Percentiles rank a stretch among this genome's conserved stretches.
These are phyloP conservation scores for Limonium bicolor DNA, from an alignment of 148 eudicot species.

Conservation along the genomic window DNA sequence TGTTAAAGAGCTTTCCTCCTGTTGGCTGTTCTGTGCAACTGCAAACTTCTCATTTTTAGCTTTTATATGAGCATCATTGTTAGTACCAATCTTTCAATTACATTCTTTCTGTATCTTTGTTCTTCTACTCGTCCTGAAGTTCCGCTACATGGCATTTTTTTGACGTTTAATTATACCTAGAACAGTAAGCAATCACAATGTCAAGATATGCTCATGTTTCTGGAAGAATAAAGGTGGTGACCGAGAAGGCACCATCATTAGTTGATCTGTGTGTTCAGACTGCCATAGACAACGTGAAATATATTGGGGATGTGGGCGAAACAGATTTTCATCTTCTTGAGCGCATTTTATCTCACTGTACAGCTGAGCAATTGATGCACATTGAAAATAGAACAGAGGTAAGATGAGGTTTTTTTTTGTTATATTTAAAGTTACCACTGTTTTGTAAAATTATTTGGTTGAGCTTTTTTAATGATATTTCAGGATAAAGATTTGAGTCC, in stretches of 20 bases:
- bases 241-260: slow-evolving; percentile 39
- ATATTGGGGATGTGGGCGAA: slow-evolving; percentile 77
- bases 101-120: too few relatives aligned
- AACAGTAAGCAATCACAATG: slow-evolving; percentile 12
- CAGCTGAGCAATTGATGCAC: slow-evolving; percentile 60
- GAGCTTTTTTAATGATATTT: slow-evolving; percentile 4
- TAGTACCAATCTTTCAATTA: too few relatives aligned
- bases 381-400: slow-evolving; percentile 64
- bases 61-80: too few relatives aligned
- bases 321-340: slow-evolving; percentile 51
- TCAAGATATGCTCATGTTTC: slow-evolving; percentile 8
- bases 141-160: too few relatives aligned
- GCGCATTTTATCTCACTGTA: slow-evolving; percentile 75
- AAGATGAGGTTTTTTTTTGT: slow-evolving; percentile 12
- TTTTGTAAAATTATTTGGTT: background rate
- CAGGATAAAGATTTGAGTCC: slow-evolving; percentile 84
- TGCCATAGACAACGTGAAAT: slow-evolving; percentile 67
- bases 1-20: too few relatives aligned
- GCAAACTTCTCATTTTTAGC: too few relatives aligned
- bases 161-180: background rate
- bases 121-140: too few relatives aligned
- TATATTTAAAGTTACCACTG: background rate
- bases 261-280: slow-evolving; percentile 66
- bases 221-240: slow-evolving; percentile 11
- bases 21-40: too few relatives aligned